phyloP scores from a whole-genome alignment of 352 stramenopile genomes.

The Globisporangium viniferum region DNA sequence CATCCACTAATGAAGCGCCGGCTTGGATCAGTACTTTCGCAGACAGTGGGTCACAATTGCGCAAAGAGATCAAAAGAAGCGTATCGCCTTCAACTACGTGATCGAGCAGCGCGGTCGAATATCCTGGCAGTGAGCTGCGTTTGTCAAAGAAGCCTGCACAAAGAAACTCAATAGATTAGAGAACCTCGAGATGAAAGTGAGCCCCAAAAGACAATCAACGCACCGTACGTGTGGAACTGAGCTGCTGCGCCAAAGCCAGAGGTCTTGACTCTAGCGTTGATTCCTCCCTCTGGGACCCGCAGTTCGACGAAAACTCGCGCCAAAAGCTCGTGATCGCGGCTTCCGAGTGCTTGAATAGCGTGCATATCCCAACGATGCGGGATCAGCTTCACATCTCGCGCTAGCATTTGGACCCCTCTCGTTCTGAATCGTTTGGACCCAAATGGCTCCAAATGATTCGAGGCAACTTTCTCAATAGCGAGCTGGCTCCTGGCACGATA shows the following conservation, averaged over 20 bases:
- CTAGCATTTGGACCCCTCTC: not conserved
- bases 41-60: slow-evolving; percentile 32
- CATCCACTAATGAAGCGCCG: slow-evolving; percentile 25
- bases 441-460: not conserved
- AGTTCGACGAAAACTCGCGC: slow-evolving; percentile 39
- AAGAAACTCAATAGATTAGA: not conserved
- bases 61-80: slow-evolving; percentile 46
- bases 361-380: slow-evolving; percentile 61
- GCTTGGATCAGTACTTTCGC: slow-evolving; percentile 32
- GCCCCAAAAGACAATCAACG: not conserved
- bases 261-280: slow-evolving; percentile 34
- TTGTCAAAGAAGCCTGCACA: slow-evolving; percentile 54
- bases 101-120: slow-evolving; percentile 29
- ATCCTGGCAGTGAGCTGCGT: not conserved
- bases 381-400: slow-evolving; percentile 28
- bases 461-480: not conserved
- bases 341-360: slow-evolving; percentile 38
- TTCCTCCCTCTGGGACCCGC: slow-evolving; percentile 18
- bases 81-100: slow-evolving; percentile 45
- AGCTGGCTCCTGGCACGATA: not conserved
- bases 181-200: not conserved
- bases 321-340: slow-evolving; percentile 30
- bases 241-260: slow-evolving; percentile 49
- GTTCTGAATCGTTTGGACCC: not conserved
- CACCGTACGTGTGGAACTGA: slow-evolving; percentile 53